Evolutionary conservation across 1,284 basidiomycete species (phyloP), one percentile per base, ranked within the genome.

Genomic region (Ceratobasidium sp.): DNA sequence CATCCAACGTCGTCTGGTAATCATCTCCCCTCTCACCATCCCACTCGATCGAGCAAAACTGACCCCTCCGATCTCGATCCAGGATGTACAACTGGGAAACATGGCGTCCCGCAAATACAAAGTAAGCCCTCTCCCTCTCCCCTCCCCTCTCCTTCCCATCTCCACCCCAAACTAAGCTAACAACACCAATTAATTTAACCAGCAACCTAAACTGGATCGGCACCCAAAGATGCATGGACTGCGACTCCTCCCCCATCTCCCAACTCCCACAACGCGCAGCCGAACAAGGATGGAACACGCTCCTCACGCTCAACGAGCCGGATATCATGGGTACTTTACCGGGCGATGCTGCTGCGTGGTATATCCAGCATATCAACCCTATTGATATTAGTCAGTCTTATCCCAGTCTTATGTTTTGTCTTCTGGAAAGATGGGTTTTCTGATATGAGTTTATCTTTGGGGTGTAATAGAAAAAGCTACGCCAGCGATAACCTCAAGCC

Each of bases 1-100:
- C n/a, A 59, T 62, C 59, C 46, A 64, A 48, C 17, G 59, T 77
- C 44, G 52, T 26, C 33, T 67, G 56, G 65, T 69, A 62, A 33
- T 33, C 33, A 33, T n/a, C n/a, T n/a, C 33, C 40, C 57, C 23
- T 56, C 46, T 17, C 46, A 38, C 56, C 59, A 23, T 20, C 64
- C 56, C n/a, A 52, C 23, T n/a, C 66, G 13, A 20, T 40, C 23
- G 44, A n/a, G n/a, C n/a, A n/a, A 4, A 28, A 20, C 33, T 42
- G 13, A 40, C 38, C 17, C n/a, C 5, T 26, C 23, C 23, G 3
- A 62, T 62, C 3, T 42, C 48, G 26, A 50, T 40, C 57, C 28
- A 71, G 69, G 77, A 78, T 74, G 40, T 78, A 78, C 48, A 74
- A 74, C 59, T 74, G 70, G 70, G 70, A 74, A n/a, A 74, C 70